Base-by-base conservation (phyloP, 768 basidiomycete species). In the Phaffia tasmanica region DNA sequence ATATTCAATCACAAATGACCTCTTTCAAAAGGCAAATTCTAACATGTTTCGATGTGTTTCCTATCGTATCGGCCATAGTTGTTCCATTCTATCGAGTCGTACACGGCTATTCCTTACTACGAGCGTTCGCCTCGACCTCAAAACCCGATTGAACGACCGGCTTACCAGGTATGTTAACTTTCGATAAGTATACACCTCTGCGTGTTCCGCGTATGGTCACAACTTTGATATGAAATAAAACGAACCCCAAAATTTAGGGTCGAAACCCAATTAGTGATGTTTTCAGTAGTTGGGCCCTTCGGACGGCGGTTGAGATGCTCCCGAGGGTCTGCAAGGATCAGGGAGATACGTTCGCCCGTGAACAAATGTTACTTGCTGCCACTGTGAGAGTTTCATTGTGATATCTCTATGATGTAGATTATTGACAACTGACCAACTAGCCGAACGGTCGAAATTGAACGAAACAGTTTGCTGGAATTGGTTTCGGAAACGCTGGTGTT, bases 11-110 rank as follows among this genome's bases (percentile, higher is more conserved):
- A 51, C n/a, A n/a, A n/a, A n/a, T n/a, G n/a, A n/a, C n/a, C n/a
- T 14, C 32, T 27, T 59, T 16, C 25, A 46, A 11, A 19, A 21
- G 16, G 25, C 58, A 16, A 48, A 42, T 21, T 2, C 8, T 35
- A 5, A 7, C 21, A 61, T 47, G 35, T 47, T 27, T 61, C 35
- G 42, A 23, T 71, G n/a, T n/a, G n/a, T n/a, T n/a, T n/a, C n/a
- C n/a, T n/a, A n/a, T n/a, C n/a, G n/a, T n/a, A n/a, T n/a, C n/a
- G n/a, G n/a, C n/a, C n/a, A n/a, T n/a, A 29, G 74, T 73, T 98
- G 46, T 97, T 97, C 82, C 94, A 98, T 72, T 89, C 92, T 62
- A 80, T 97, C 77, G 93, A 98, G 76, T 90, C 86, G 68, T 94
- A 87, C 75, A 94, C 91, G 9, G 88, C 91, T 6, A 92, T 95